A percentile compares a stretch with the other conserved stretches of the same genome.
These are phyloP conservation scores for Inosperma sp. DNA, from an alignment of 768 basidiomycete genomes.

Conservation along the genomic window DNA sequence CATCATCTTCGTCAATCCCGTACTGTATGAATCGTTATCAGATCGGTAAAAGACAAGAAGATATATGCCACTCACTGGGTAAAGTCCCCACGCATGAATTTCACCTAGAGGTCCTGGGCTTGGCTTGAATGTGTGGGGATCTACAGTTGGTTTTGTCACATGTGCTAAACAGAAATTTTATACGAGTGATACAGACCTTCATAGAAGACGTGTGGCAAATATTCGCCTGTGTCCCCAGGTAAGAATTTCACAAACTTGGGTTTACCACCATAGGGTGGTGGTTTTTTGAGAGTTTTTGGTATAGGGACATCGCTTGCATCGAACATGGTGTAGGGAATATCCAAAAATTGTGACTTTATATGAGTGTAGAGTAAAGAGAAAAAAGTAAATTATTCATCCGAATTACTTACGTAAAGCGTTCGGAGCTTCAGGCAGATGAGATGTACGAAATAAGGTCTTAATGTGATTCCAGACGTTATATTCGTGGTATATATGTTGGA, in stretches of 20 bases:
- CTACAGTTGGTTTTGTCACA: constrained; percentile 9
- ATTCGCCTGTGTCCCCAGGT: constrained; percentile 23
- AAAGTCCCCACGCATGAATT: constrained; percentile 30
- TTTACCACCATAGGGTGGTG: constrained; percentile 11
- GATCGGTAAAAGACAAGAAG: not conserved
- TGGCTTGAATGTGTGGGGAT: constrained; percentile 19
- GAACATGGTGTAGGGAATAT: no score
- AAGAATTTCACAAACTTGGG: constrained; percentile 24
- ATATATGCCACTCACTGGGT: constrained; percentile 15
- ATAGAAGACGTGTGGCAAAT: constrained; percentile 22
- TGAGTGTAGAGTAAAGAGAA: no score
- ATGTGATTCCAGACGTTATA: no score
- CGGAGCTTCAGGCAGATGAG: no score
- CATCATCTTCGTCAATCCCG: not conserved
- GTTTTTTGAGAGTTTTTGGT: not conserved
- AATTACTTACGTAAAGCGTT: no score
- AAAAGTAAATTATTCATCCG: no score
- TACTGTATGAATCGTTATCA: not conserved
- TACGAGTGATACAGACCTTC: constrained; percentile 18
- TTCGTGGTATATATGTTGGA: no score
- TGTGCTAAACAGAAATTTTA: no score
- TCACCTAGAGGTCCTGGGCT: constrained; percentile 25
- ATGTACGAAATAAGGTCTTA: no score
- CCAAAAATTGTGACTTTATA: no score
- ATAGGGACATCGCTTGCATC: not conserved